These are phyloP conservation scores for Lasiodiplodia sp. DNA, from an alignment of 2,329 filamentous ascomycete genomes.

Conservation along the genomic window DNA sequence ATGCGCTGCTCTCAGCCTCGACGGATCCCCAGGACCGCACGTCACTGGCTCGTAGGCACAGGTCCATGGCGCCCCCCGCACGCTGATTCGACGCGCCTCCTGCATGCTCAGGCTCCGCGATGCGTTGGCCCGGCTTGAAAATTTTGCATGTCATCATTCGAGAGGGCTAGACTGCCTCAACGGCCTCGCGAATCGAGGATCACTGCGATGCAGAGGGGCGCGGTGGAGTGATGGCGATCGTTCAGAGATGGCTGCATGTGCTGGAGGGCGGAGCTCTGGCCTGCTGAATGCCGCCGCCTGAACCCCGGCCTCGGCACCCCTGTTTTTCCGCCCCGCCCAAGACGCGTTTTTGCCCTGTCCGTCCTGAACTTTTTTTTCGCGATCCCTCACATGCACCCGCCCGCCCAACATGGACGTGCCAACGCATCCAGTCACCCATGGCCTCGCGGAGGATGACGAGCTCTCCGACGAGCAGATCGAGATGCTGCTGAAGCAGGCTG, in stretches of 20 bases:
- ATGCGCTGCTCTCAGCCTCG: constrained; percentile 16
- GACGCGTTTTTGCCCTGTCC: constrained; percentile 12
- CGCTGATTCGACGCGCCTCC: constrained; percentile 19
- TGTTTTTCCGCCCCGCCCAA: constrained; percentile 16
- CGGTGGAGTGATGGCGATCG: constrained; percentile 26
- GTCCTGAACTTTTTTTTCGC: constrained; percentile 19
- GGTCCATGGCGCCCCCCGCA: constrained; percentile 18
- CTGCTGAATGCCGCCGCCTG: neutral
- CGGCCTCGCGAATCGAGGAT: constrained; percentile 27
- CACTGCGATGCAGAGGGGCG: constrained; percentile 22
- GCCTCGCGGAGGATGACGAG: constrained; percentile 41
- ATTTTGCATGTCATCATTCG: constrained; percentile 23
- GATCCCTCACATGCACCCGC: constrained; percentile 10
- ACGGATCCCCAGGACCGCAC: constrained; percentile 13
- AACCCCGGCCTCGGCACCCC: neutral
- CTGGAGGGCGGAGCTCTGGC: constrained; percentile 12
- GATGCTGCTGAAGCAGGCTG: constrained; percentile 66
- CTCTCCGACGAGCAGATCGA: constrained; percentile 64
- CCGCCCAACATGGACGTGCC: constrained; percentile 27
- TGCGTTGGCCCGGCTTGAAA: constrained; percentile 24
- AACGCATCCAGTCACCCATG: constrained; percentile 23
- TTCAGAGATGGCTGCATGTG: constrained; percentile 21
- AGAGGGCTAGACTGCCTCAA: constrained; percentile 15
- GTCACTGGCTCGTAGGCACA: constrained; percentile 21
- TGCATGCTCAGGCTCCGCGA: constrained; percentile 28